Evolutionary conservation across 192 early-diverging fungal genomes (phyloP), one percentile per base, ranked within the genome.

Genomic region (Chytriomyces hyalinus): DNA sequence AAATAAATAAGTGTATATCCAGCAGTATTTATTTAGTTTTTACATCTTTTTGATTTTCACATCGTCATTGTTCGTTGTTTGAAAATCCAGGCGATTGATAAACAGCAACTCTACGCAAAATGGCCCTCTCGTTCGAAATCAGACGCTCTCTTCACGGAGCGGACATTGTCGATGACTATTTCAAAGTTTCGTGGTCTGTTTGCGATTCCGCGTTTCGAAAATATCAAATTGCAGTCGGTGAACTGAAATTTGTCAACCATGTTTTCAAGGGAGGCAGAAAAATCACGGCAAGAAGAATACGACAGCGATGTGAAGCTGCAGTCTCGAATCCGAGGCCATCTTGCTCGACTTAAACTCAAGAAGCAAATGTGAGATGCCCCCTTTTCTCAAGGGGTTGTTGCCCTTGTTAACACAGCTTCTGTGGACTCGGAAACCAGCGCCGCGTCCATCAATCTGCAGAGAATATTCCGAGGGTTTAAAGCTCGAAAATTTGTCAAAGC

Each of bases 391-490:
- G n/a, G n/a, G n/a, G 51, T 57, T 10, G n/a, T 15, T 20, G 20
- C 15, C 15, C 53, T 57, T 26, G 4, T 20, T 57, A 20, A 57
- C 53, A 57, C 20, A 20, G 53, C 20, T 20, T 20, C 13, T n/a
- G 13, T 57, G 53, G 3, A 13, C 53, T 20, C 36, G n/a, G 24
- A 60, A n/a, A 60, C n/a, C n/a, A 60, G 9, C n/a, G n/a, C 49
- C 57, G 70, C 20, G 49, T 79, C 80, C 6, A 46, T 57, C 9
- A 57, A n/a, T 10, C 81, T 85, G 49, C 84, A 87, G 69, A 75
- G 81, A 67, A 68, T 76, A 17, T 79, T 61, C 46, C 68, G 82
- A 24, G 84, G 86, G n/a, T 79, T 67, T 51, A 22, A 71, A 10
- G 82, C 78, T 5, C 43, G 80, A 8, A 44, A 74, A 46, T 50